These are phyloP conservation scores for Marasmius oreades DNA, from an alignment of 1,284 basidiomycete genomes.

Conservation along the genomic window DNA sequence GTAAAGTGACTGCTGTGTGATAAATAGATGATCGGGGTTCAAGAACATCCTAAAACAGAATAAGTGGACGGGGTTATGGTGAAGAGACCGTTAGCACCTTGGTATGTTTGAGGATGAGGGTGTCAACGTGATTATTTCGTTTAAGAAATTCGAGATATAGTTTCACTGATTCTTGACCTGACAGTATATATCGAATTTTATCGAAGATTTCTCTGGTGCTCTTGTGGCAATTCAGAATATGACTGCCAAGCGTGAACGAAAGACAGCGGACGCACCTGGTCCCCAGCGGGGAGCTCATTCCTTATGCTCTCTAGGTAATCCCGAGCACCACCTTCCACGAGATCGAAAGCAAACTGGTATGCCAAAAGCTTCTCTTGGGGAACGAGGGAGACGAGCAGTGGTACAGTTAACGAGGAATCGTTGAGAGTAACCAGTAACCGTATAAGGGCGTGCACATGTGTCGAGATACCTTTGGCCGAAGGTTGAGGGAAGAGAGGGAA, in stretches of 20 bases:
- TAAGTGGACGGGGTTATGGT: slow-evolving; percentile 5
- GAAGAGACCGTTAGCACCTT: slow-evolving; percentile 56
- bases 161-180: slow-evolving; percentile 86
- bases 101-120: slow-evolving; percentile 87
- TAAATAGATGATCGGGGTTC: slow-evolving; percentile 94
- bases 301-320: slow-evolving; percentile 82
- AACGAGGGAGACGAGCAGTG: slow-evolving; percentile 68
- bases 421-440: slow-evolving; percentile 87
- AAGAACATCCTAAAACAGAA: slow-evolving; percentile 66
- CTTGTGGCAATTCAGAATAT: slow-evolving; percentile 31
- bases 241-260: slow-evolving; percentile 5
- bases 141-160: slow-evolving; percentile 92
- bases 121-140: slow-evolving; percentile 89
- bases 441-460: slow-evolving; percentile 73
- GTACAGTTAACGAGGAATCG: slow-evolving; percentile 69
- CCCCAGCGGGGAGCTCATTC: slow-evolving; percentile 60
- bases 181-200: slow-evolving; percentile 77
- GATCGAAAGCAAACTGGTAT: slow-evolving; percentile 92
- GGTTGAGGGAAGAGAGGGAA: slow-evolving; percentile 80
- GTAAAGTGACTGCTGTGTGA: slow-evolving; percentile 91
- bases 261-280: slow-evolving; percentile 50
- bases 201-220: slow-evolving; percentile 60
- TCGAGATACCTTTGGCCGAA: slow-evolving; percentile 65
- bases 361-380: slow-evolving; percentile 74
- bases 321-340: slow-evolving; percentile 89